Conservation (phyloP, 2,329 filamentous ascomycete species). For the Cercospora beticola region DNA sequence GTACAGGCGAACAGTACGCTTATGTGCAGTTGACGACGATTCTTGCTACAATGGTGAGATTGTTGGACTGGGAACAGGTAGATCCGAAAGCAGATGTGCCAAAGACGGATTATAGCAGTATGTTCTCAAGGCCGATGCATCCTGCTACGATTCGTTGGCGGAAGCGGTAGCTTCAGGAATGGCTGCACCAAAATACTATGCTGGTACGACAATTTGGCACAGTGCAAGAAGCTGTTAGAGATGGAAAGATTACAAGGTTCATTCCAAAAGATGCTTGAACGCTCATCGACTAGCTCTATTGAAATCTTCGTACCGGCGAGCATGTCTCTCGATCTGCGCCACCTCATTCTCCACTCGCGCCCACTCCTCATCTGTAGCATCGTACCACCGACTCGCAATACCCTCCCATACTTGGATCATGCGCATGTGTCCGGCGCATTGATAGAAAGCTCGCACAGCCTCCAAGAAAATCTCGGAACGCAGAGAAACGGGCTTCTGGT, state of each 20-base stretch:
- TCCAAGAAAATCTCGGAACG: conserved; percentile 57
- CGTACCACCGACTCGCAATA: conserved; percentile 41
- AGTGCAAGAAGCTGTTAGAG: no score
- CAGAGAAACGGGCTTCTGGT: conserved; percentile 29
- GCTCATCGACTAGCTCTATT: neutral
- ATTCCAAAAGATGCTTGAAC: neutral
- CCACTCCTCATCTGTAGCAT: conserved; percentile 6
- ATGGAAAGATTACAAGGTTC: neutral
- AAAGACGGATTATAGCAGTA: conserved; percentile 64
- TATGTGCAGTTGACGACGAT: conserved; percentile 90
- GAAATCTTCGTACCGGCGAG: conserved; percentile 7
- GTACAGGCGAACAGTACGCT: conserved; percentile 95
- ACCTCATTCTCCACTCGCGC: conserved; percentile 9
- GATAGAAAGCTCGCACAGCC: conserved; percentile 63
- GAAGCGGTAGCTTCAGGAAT: neutral
- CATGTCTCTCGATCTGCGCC: conserved; percentile 8
- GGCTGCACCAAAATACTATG: no score
- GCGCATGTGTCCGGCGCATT: conserved; percentile 54
- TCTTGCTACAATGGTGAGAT: conserved; percentile 70
- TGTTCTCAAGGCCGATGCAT: conserved; percentile 46
- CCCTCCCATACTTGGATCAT: conserved; percentile 57
- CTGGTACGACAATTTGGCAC: no score
- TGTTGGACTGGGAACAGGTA: conserved; percentile 75
- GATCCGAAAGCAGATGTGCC: conserved; percentile 69
- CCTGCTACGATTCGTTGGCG: neutral